These are phyloP conservation scores for Puccinia triticina DNA, from an alignment of 1,284 basidiomycete species.

Conservation along the genomic window DNA sequence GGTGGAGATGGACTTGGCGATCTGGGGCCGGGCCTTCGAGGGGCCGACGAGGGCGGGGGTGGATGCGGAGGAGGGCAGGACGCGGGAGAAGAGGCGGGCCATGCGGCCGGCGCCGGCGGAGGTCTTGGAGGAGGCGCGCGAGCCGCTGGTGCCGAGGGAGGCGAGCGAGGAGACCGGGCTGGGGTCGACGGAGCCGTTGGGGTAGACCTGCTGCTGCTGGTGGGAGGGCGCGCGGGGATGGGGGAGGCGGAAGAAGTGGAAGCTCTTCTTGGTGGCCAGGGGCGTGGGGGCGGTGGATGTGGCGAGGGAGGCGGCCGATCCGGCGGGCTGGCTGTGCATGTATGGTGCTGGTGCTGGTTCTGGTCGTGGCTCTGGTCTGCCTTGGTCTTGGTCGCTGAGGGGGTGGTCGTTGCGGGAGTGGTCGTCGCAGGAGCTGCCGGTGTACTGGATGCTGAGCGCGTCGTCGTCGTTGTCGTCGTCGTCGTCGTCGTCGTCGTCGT, in stretches of 20 bases:
- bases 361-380: no score
- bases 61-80: conserved; percentile 17
- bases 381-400: no score
- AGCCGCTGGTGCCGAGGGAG: conserved; percentile 33
- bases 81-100: conserved; percentile 33
- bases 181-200: conserved; percentile 21
- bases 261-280: neutral
- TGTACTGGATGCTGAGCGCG: conserved; percentile 4
- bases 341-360: no score
- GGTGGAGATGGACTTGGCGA: neutral
- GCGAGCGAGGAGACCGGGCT: conserved; percentile 47
- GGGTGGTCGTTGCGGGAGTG: no score
- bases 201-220: neutral
- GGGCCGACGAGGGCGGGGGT: neutral
- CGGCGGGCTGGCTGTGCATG: neutral
- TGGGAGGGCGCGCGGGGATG: conserved; percentile 1
- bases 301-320: neutral
- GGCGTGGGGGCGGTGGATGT: neutral
- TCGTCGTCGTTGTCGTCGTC: conserved; percentile 14
- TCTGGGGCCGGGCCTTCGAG: neutral
- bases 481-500: conserved; percentile 20
- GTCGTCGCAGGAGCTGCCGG: conserved; percentile 33
- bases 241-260: conserved; percentile 10
- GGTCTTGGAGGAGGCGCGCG: conserved; percentile 27
- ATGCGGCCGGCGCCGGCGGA: conserved; percentile 11